These are phyloP conservation scores for Phyllosticta citribraziliensis DNA, from an alignment of 2,329 filamentous ascomycete genomes.

Conservation along the genomic window DNA sequence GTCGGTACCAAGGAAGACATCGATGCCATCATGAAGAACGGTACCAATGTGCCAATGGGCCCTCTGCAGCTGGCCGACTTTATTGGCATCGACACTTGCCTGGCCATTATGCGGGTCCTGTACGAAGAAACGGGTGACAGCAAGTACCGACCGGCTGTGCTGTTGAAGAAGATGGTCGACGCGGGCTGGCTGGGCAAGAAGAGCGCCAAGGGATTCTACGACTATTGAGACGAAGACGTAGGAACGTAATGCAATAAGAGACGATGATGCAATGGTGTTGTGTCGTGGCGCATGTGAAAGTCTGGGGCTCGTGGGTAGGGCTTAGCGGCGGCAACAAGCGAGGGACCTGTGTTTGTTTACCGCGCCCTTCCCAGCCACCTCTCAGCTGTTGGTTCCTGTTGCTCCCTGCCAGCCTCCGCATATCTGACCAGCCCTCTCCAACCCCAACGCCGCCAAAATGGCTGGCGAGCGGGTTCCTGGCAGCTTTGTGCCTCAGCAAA, in stretches of 20 bases:
- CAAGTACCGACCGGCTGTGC: slow-evolving; percentile 84
- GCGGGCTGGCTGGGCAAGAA: slow-evolving; percentile 98
- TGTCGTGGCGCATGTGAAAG: slow-evolving; percentile 1
- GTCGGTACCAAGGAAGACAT: slow-evolving; percentile 86
- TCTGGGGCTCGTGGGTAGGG: slow-evolving; percentile 1
- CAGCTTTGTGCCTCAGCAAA: background rate
- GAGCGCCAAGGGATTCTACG: slow-evolving; percentile 90
- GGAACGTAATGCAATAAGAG: no score
- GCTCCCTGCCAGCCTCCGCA: slow-evolving; percentile 3
- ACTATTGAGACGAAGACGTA: slow-evolving; percentile 44
- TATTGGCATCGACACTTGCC: slow-evolving; percentile 90
- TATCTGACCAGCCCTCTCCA: background rate
- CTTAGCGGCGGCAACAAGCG: slow-evolving; percentile 10
- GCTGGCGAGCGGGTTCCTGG: background rate
- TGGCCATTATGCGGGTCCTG: slow-evolving; percentile 94
- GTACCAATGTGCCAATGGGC: slow-evolving; percentile 97
- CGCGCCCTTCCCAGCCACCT: background rate
- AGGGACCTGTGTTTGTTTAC: slow-evolving; percentile 2
- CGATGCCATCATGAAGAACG: slow-evolving; percentile 98
- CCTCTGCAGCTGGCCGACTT: slow-evolving; percentile 91
- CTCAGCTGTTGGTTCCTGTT: background rate
- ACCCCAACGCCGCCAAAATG: background rate
- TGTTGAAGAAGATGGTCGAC: slow-evolving; percentile 92
- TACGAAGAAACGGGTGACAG: slow-evolving; percentile 86
- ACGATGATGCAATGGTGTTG: background rate